These are phyloP conservation scores for Magnusiomyces clavatus DNA, from an alignment of 1,139 yeast species.

Conservation along the genomic window DNA sequence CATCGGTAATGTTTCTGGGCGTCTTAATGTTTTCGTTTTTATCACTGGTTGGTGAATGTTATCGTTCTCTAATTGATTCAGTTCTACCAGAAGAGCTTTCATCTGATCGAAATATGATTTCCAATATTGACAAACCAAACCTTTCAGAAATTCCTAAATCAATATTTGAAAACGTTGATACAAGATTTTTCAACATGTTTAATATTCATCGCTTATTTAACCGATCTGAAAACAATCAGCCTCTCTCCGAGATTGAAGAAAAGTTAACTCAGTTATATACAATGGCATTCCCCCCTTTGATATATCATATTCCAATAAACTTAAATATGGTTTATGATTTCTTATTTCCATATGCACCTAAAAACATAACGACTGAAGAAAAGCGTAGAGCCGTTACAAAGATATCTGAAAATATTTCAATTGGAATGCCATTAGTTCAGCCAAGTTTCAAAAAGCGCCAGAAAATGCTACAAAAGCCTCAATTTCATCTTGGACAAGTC, in stretches of 20 bases:
- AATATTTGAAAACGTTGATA: not conserved
- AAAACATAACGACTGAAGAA: not conserved
- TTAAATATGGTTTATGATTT: constrained; percentile 8
- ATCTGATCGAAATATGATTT: not conserved
- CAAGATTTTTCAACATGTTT: not conserved
- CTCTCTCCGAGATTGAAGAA: not conserved
- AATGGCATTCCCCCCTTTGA: constrained; percentile 5
- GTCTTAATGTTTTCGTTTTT: constrained; percentile 3
- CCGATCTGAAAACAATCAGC: not conserved
- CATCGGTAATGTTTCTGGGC: constrained; percentile 1
- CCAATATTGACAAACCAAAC: not conserved
- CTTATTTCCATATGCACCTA: constrained; percentile 6
- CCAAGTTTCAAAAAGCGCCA: not conserved
- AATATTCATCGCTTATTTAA: not conserved
- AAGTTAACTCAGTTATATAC: constrained; percentile 6
- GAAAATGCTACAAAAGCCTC: not conserved
- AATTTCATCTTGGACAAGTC: constrained; percentile 7
- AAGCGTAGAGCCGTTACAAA: not conserved
- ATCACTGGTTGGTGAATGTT: not conserved
- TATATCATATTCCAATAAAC: constrained; percentile 6
- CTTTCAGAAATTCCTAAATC: not conserved
- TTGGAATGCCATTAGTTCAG: not conserved
- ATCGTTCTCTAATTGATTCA: not conserved
- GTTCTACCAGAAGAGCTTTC: not conserved
- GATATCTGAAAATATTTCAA: not conserved